phyloP scores from a whole-genome alignment of 1,284 basidiomycete species.

The Schizophyllum amplum region DNA sequence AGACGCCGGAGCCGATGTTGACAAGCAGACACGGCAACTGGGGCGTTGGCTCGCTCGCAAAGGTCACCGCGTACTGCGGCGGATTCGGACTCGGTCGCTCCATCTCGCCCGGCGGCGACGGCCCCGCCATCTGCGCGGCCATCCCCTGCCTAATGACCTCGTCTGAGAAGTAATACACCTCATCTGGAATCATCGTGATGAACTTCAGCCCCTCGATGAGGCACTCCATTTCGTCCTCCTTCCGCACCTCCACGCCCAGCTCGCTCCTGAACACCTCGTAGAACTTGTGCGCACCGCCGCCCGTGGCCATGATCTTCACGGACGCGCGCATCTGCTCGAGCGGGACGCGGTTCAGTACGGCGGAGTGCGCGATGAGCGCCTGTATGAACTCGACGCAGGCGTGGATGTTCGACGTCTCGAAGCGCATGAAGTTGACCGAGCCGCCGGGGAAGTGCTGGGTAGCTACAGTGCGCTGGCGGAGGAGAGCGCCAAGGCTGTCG shows the following conservation, averaged over 20 bases:
- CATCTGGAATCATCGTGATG: slow-evolving; percentile 93
- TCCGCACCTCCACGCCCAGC: slow-evolving; percentile 77
- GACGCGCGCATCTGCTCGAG: slow-evolving; percentile 87
- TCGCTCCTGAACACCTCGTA: slow-evolving; percentile 75
- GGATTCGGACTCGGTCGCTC: slow-evolving; percentile 91
- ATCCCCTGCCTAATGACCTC: slow-evolving; percentile 83
- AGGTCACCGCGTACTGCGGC: slow-evolving; percentile 84
- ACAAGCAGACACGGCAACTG: slow-evolving; percentile 95
- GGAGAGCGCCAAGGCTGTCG: slow-evolving; percentile 13
- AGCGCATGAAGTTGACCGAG: slow-evolving; percentile 95
- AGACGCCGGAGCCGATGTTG: slow-evolving; percentile 97
- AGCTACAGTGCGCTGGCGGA: slow-evolving; percentile 31
- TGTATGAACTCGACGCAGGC: slow-evolving; percentile 86
- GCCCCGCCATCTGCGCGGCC: slow-evolving; percentile 8
- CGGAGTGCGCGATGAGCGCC: slow-evolving; percentile 81
- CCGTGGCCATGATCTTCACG: slow-evolving; percentile 97
- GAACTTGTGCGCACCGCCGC: slow-evolving; percentile 94
- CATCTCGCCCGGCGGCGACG: slow-evolving; percentile 29
- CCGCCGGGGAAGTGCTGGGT: slow-evolving; percentile 89
- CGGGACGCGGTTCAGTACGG: slow-evolving; percentile 81
- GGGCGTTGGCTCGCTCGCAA: slow-evolving; percentile 72
- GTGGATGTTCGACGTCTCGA: slow-evolving; percentile 88
- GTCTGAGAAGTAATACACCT: slow-evolving; percentile 98
- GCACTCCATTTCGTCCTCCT: slow-evolving; percentile 99
- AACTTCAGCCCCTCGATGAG: slow-evolving; percentile 96